Conservation (phyloP, 768 basidiomycete species). For the Leccinum longicurvipes region DNA sequence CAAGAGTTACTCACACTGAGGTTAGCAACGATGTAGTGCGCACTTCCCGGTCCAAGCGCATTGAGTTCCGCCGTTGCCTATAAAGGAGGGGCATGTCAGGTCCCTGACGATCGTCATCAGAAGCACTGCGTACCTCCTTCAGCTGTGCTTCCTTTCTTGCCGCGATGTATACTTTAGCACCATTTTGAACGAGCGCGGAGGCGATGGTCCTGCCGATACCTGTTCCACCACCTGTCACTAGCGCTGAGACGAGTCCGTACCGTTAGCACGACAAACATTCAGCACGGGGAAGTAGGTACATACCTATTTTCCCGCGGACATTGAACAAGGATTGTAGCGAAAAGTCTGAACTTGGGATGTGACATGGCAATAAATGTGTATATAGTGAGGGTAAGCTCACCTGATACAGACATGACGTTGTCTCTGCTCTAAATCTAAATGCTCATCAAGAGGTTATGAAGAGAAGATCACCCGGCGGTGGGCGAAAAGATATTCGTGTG, state of each 20-base stretch:
- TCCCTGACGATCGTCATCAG: constrained; percentile 33
- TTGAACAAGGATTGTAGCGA: constrained; percentile 54
- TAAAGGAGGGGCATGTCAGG: neutral
- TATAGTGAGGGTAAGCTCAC: neutral
- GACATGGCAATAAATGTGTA: neutral
- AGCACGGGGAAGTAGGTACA: constrained; percentile 11
- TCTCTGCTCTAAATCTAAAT: too few relatives aligned
- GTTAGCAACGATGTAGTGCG: constrained; percentile 73
- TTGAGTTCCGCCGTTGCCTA: constrained; percentile 60
- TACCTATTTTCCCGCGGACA: constrained; percentile 71
- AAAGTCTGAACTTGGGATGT: constrained; percentile 39
- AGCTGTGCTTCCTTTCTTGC: constrained; percentile 78
- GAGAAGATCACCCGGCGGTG: too few relatives aligned
- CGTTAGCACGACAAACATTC: neutral
- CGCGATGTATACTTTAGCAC: constrained; percentile 87
- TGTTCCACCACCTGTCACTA: constrained; percentile 80
- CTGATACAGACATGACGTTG: constrained; percentile 12
- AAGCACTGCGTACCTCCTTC: constrained; percentile 51
- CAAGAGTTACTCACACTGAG: constrained; percentile 50
- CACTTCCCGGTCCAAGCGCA: constrained; percentile 54
- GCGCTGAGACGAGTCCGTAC: constrained; percentile 40
- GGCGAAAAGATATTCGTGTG: neutral
- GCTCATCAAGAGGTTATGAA: too few relatives aligned
- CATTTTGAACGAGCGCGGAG: constrained; percentile 76
- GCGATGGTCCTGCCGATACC: constrained; percentile 88